Conservation (phyloP, 495 filamentous ascomycete genomes). For the Neurospora sp. region DNA sequence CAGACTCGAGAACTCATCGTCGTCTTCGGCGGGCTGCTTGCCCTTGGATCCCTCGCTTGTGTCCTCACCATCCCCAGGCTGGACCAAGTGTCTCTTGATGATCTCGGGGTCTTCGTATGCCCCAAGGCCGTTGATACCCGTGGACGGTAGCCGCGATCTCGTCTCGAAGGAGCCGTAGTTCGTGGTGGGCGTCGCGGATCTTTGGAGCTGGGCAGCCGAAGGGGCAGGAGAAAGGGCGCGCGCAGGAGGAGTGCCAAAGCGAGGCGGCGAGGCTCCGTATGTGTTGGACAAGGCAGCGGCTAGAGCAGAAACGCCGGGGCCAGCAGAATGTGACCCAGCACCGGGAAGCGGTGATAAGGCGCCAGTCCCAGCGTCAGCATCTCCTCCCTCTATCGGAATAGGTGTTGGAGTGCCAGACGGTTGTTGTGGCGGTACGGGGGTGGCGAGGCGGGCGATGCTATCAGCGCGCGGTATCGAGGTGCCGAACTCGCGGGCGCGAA, state of each 20-base stretch:
- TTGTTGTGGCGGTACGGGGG: constrained; percentile 45
- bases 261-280: constrained; percentile 48
- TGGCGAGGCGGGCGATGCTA: constrained; percentile 63
- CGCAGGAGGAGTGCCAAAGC: constrained; percentile 46
- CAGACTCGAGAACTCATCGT: constrained; percentile 85
- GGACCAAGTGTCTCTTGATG: constrained; percentile 71
- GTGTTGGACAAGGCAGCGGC: constrained; percentile 63
- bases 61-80: constrained; percentile 44
- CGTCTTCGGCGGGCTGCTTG: constrained; percentile 39
- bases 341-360: constrained; percentile 43
- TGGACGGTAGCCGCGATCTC: constrained; percentile 36
- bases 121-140: constrained; percentile 22
- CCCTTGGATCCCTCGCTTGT: constrained; percentile 35
- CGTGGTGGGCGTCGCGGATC: constrained; percentile 42
- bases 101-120: constrained; percentile 73
- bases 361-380: constrained; percentile 22
- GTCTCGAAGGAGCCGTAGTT: constrained; percentile 75
- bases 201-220: constrained; percentile 33
- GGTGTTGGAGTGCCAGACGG: constrained; percentile 38
- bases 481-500: constrained; percentile 29
- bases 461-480: constrained; percentile 48
- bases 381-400: constrained; percentile 16
- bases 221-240: constrained; percentile 45
- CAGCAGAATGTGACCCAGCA: constrained; percentile 37
- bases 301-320: constrained; percentile 67